phyloP scores from a whole-genome alignment of 805 yeast species.

The Saturnispora quitensis region DNA sequence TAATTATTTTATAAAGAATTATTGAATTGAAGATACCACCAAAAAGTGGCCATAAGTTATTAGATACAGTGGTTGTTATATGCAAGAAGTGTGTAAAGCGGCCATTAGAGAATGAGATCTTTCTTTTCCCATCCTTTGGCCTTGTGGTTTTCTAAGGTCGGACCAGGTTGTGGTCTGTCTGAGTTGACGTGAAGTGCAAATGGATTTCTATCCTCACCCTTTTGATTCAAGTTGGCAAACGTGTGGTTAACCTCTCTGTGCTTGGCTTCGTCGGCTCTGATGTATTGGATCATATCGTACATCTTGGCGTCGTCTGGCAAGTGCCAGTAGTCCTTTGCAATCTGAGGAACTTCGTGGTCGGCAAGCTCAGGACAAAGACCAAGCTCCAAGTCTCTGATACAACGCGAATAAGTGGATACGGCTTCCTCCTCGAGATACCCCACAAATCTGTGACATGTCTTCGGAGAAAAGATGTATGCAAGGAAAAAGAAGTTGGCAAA shows the following conservation, averaged over 20 bases:
- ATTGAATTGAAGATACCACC: background rate
- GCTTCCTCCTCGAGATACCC: slow-evolving; percentile 77
- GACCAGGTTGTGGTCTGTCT: slow-evolving; percentile 23
- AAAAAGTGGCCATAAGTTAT: background rate
- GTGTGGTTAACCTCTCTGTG: slow-evolving; percentile 77
- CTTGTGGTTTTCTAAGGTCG: slow-evolving; percentile 19
- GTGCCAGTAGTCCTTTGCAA: slow-evolving; percentile 59
- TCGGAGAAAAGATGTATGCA: slow-evolving; percentile 48
- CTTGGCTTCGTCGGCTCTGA: slow-evolving; percentile 72
- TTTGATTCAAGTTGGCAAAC: slow-evolving; percentile 47
- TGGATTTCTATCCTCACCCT: slow-evolving; percentile 52
- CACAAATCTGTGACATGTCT: slow-evolving; percentile 64
- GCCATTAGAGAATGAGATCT: slow-evolving; percentile 19
- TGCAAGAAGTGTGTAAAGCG: background rate
- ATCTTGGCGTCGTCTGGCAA: slow-evolving; percentile 43
- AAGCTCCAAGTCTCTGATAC: slow-evolving; percentile 43
- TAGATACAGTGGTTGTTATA: background rate
- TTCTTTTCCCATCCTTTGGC: slow-evolving; percentile 29
- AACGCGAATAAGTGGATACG: slow-evolving; percentile 56
- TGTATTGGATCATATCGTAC: slow-evolving; percentile 48
- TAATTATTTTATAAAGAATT: background rate
- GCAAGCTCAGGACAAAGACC: slow-evolving; percentile 44
- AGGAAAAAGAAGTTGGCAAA: slow-evolving; percentile 60
- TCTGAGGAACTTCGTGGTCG: slow-evolving; percentile 39
- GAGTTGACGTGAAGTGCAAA: slow-evolving; percentile 40